Evolutionary conservation across 83 land plant genomes (phyloP).

Genomic region (Diphasiastrum complanatum): DNA sequence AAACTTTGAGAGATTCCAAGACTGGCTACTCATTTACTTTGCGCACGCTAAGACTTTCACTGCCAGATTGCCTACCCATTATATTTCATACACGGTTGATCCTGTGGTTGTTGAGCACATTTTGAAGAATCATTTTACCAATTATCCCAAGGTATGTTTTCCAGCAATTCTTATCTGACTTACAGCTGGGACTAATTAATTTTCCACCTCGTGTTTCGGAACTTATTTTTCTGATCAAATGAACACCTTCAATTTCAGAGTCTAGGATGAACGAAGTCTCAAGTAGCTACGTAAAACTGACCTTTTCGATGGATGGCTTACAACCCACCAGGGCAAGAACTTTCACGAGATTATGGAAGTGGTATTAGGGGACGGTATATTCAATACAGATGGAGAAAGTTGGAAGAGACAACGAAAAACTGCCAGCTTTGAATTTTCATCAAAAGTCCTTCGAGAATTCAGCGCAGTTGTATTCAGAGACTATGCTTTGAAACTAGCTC

Average conservation of each 20-base stretch:
- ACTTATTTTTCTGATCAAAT: neutral
- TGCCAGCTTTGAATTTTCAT: constrained; percentile 83
- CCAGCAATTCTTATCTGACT: neutral
- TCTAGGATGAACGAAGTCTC: neutral
- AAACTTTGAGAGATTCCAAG: constrained; percentile 68
- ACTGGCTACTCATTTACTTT: constrained; percentile 60
- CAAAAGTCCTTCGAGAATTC: constrained; percentile 72
- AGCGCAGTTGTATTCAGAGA: constrained; percentile 75
- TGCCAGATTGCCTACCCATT: constrained; percentile 53
- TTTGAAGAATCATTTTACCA: constrained; percentile 61
- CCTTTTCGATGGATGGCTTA: neutral
- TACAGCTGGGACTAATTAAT: neutral
- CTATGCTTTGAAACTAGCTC: constrained; percentile 53
- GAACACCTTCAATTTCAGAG: constrained; percentile 1
- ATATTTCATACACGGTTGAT: constrained; percentile 55
- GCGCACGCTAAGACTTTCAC: constrained; percentile 34
- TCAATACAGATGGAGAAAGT: constrained; percentile 78
- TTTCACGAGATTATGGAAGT: constrained; percentile 69
- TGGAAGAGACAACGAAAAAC: constrained; percentile 88
- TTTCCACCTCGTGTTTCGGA: neutral
- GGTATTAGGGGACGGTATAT: constrained; percentile 83
- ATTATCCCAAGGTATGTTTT: constrained; percentile 75
- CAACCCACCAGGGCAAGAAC: constrained; percentile 41
- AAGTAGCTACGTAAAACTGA: neutral
- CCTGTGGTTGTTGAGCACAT: constrained; percentile 71